These are phyloP conservation scores for Abortiporus biennis DNA, from an alignment of 1,284 basidiomycete genomes.

Conservation along the genomic window DNA sequence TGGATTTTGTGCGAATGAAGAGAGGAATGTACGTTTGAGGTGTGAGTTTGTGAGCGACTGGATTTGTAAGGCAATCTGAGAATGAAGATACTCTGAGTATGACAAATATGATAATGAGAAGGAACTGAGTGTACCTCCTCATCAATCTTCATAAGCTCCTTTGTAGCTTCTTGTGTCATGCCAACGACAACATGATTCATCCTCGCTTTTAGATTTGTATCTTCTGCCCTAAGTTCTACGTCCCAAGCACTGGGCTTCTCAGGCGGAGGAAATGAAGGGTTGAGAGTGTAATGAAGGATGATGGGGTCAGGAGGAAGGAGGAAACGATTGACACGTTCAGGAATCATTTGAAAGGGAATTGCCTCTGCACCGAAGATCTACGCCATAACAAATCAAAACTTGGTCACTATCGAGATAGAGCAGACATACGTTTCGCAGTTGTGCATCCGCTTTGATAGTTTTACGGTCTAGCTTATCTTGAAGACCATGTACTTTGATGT, in stretches of 20 bases:
- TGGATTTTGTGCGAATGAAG: conserved; percentile 79
- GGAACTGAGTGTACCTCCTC: conserved; percentile 69
- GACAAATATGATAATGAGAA: background rate
- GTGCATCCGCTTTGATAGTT: conserved; percentile 72
- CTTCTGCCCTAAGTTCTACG: conserved; percentile 87
- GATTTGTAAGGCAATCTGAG: conserved; percentile 70
- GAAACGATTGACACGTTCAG: conserved; percentile 81
- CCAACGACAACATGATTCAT: conserved; percentile 73
- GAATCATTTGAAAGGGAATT: conserved; percentile 78
- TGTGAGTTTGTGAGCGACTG: conserved; percentile 84
- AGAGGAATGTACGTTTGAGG: conserved; percentile 82
- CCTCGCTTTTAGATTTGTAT: conserved; percentile 66
- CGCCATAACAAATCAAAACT: background rate
- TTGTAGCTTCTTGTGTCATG: conserved; percentile 62
- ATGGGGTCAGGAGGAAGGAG: conserved; percentile 80
- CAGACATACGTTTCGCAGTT: conserved; percentile 48
- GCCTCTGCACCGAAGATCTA: conserved; percentile 64
- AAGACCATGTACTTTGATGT: conserved; percentile 82
- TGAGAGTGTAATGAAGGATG: conserved; percentile 74
- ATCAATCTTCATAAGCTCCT: conserved; percentile 73
- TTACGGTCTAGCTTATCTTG: conserved; percentile 89
- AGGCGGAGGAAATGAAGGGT: conserved; percentile 49
- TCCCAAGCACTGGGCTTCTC: conserved; percentile 77
- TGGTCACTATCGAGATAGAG: background rate
- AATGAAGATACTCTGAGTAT: conserved; percentile 5